phyloP scores from a whole-genome alignment of 2,329 filamentous ascomycete genomes.

The Apiospora koreana region DNA sequence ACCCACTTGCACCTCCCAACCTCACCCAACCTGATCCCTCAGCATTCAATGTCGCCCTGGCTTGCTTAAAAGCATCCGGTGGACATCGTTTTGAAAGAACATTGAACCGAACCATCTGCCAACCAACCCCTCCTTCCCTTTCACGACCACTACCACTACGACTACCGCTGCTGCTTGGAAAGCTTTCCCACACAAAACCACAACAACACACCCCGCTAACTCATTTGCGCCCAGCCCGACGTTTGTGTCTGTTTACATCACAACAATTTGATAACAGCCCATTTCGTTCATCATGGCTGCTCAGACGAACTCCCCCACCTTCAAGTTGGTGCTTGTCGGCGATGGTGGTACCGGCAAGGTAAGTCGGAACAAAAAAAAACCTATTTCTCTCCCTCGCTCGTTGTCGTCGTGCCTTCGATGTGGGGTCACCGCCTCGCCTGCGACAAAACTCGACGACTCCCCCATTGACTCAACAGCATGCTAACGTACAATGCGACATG shows the following conservation, averaged over 20 bases:
- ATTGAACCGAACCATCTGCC: neutral
- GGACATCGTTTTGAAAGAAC: neutral
- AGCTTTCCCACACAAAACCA: constrained; percentile 9
- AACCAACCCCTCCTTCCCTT: constrained; percentile 5
- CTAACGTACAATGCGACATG: constrained; percentile 18
- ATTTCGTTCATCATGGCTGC: constrained; percentile 62
- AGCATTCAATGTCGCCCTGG: neutral
- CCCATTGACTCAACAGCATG: neutral
- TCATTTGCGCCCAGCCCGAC: constrained; percentile 23
- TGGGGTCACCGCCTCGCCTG: neutral
- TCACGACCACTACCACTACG: too few relatives aligned
- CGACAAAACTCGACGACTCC: neutral
- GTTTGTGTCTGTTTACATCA: constrained; percentile 48
- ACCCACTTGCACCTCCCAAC: neutral
- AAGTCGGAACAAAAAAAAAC: constrained; percentile 35
- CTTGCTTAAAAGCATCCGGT: neutral
- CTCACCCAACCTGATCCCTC: neutral
- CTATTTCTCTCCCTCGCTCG: constrained; percentile 19
- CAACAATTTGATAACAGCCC: constrained; percentile 17
- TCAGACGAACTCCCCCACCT: constrained; percentile 66
- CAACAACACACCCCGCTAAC: constrained; percentile 24
- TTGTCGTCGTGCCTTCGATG: constrained; percentile 11
- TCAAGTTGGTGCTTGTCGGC: constrained; percentile 99
- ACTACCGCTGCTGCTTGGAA: neutral
- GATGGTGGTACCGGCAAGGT: constrained; percentile 99